These are phyloP conservation scores for Blepharisma undulans DNA, from an alignment of 169 alveolate species.

Conservation along the genomic window DNA sequence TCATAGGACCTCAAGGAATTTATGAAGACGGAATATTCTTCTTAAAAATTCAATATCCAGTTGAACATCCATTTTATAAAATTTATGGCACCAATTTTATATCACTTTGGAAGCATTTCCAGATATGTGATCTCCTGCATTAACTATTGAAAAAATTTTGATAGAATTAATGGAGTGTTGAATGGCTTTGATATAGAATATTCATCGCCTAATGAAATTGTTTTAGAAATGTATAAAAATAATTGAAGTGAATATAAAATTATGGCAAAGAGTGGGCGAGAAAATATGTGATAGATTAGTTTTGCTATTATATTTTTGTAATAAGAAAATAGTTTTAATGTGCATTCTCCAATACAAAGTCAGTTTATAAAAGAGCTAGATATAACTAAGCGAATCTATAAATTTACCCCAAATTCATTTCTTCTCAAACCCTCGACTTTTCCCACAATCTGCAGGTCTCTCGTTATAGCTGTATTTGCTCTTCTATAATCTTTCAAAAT, in stretches of 20 bases:
- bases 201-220: slow-evolving; percentile 98
- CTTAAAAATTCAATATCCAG: slow-evolving; percentile 42
- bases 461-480: slow-evolving; percentile 85
- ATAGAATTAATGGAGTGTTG: slow-evolving; percentile 95
- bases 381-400: not conserved
- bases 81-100: slow-evolving; percentile 58
- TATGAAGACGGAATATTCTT: slow-evolving; percentile 47
- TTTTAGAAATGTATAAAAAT: slow-evolving; percentile 92
- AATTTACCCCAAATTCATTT: slow-evolving; percentile 6
- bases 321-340: slow-evolving; percentile 66
- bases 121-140: slow-evolving; percentile 99
- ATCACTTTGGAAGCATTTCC: slow-evolving; percentile 97
- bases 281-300: slow-evolving; percentile 86
- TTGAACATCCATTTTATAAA: slow-evolving; percentile 44
- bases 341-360: too few species aligned
- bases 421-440: not conserved
- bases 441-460: slow-evolving; percentile 83
- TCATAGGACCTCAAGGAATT: slow-evolving; percentile 38
- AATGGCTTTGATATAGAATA: slow-evolving; percentile 90
- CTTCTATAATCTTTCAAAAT: slow-evolving; percentile 86
- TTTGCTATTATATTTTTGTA: slow-evolving; percentile 65
- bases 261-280: slow-evolving; percentile 98
- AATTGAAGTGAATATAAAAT: slow-evolving; percentile 93
- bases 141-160: slow-evolving; percentile 96
- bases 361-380: too few species aligned